Conservation (phyloP, 345 rosid species). For the Arabidopsis suecica region DNA sequence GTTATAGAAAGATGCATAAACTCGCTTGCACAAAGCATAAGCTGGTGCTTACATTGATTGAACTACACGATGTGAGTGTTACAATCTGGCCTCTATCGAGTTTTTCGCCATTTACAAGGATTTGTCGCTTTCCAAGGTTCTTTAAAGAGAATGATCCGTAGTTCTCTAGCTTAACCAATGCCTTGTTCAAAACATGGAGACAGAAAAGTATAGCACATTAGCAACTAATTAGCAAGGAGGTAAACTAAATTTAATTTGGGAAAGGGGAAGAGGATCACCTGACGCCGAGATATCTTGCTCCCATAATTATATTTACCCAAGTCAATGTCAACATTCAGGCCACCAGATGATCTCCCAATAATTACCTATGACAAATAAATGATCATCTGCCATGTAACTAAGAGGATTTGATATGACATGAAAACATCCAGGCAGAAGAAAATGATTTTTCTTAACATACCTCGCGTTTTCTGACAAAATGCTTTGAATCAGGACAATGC, state of each 20-base stretch:
- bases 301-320: conserved; percentile 69
- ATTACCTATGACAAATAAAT: conserved; percentile 59
- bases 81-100: conserved; percentile 49
- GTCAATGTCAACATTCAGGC: conserved; percentile 76
- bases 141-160: conserved; percentile 65
- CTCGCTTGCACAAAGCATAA: neutral
- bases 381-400: conserved; percentile 19
- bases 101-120: conserved; percentile 65
- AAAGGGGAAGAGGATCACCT: conserved; percentile 54
- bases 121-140: conserved; percentile 68
- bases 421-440: neutral
- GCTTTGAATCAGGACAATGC: conserved; percentile 64
- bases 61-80: conserved; percentile 54
- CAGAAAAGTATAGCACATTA: neutral
- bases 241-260: neutral
- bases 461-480: conserved; percentile 68
- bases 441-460: conserved; percentile 46
- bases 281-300: conserved; percentile 77
- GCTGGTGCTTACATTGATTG: conserved; percentile 59
- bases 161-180: conserved; percentile 65
- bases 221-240: conserved; percentile 17
- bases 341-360: conserved; percentile 83
- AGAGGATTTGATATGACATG: conserved; percentile 18
- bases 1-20: conserved; percentile 4
- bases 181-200: conserved; percentile 50